Evolutionary conservation across 805 yeast genomes (phyloP).

Genomic region (Candida piceae): DNA sequence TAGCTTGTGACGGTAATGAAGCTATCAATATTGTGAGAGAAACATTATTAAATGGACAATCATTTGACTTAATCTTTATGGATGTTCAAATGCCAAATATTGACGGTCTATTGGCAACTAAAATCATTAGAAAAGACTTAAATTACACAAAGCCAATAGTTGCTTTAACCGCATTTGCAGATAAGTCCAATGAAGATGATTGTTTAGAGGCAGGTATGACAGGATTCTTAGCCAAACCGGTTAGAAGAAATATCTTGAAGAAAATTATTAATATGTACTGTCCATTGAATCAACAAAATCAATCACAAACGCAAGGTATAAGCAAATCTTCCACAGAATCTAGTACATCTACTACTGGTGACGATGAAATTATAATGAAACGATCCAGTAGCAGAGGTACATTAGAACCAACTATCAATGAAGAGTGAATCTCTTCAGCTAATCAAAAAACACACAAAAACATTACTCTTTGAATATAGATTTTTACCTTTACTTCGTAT

Average conservation of each 20-base stretch:
- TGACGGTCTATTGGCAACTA: constrained; percentile 86
- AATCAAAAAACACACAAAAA: too few relatives aligned
- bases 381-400: constrained; percentile 3
- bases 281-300: constrained; percentile 4
- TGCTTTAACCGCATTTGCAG: constrained; percentile 94
- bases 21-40: constrained; percentile 66
- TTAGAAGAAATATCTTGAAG: constrained; percentile 63
- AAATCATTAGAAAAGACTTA: constrained; percentile 58
- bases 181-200: constrained; percentile 79
- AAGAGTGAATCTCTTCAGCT: constrained; percentile 4
- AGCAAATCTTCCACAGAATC: background rate
- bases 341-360: background rate
- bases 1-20: constrained; percentile 90
- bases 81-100: constrained; percentile 96
- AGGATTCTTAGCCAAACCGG: constrained; percentile 86
- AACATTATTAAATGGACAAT: constrained; percentile 34
- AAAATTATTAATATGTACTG: constrained; percentile 49
- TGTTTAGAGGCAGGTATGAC: constrained; percentile 90
- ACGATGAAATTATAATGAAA: background rate
- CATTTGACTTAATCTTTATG: constrained; percentile 81
- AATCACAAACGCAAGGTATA: background rate
- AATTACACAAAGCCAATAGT: constrained; percentile 71
- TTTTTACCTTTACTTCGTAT: too few relatives aligned
- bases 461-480: too few relatives aligned
- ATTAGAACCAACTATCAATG: constrained; percentile 10